These are phyloP conservation scores for Blastobotrys apis DNA, from an alignment of 1,139 yeast species.

Conservation along the genomic window DNA sequence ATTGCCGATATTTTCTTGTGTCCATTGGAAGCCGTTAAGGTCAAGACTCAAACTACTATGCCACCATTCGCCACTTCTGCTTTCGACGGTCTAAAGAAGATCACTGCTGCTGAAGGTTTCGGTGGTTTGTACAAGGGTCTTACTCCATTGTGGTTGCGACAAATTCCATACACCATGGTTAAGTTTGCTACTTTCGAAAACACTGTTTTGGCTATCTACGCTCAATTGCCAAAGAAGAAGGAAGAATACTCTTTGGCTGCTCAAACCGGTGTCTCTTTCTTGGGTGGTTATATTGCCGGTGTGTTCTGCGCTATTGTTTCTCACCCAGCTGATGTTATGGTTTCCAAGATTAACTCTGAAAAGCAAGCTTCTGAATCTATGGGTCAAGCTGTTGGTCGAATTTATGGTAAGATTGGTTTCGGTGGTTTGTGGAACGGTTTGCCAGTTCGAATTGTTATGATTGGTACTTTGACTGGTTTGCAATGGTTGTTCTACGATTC, in stretches of 20 bases:
- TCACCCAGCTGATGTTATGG: slow-evolving; percentile 98
- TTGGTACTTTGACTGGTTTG: slow-evolving; percentile 93
- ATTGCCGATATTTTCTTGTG: slow-evolving; percentile 84
- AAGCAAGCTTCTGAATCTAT: slow-evolving; percentile 61
- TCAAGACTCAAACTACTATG: slow-evolving; percentile 83
- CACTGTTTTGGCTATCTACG: slow-evolving; percentile 50
- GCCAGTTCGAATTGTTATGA: slow-evolving; percentile 90
- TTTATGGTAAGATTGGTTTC: slow-evolving; percentile 80
- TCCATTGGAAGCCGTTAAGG: slow-evolving; percentile 92
- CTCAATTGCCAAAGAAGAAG: slow-evolving; percentile 33
- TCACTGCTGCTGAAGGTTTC: slow-evolving; percentile 62
- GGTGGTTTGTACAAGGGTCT: slow-evolving; percentile 77
- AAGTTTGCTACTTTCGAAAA: slow-evolving; percentile 92
- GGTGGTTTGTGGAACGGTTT: slow-evolving; percentile 91
- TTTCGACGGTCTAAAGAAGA: slow-evolving; percentile 62
- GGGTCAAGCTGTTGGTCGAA: slow-evolving; percentile 64
- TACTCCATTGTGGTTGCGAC: slow-evolving; percentile 89
- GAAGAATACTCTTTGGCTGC: slow-evolving; percentile 52
- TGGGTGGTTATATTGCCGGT: slow-evolving; percentile 96
- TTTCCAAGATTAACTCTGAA: slow-evolving; percentile 80
- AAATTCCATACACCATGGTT: slow-evolving; percentile 94
- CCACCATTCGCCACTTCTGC: slow-evolving; percentile 72
- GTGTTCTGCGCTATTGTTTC: slow-evolving; percentile 90
- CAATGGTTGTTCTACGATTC: slow-evolving; percentile 96
- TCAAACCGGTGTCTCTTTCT: slow-evolving; percentile 90